Percentiles rank a stretch among this genome's conserved stretches.
Conservation (phyloP, 2,329 filamentous ascomycete genomes). For the Nannizzia gypsea region DNA sequence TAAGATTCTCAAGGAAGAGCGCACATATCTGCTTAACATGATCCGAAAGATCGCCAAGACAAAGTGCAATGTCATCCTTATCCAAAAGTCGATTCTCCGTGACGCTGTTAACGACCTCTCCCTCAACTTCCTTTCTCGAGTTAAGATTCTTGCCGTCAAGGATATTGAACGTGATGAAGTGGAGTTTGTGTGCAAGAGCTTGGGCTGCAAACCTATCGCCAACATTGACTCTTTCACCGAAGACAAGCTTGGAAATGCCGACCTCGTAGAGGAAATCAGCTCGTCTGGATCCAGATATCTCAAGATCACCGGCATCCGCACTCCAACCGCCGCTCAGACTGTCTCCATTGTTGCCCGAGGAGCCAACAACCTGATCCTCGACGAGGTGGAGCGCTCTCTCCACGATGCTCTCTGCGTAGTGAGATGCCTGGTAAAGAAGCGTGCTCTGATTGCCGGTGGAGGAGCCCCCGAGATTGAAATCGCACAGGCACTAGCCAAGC, state of each 20-base stretch:
- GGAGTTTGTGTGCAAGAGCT: slow-evolving; percentile 98
- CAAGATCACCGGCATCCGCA: slow-evolving; percentile 85
- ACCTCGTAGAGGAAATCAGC: slow-evolving; percentile 85
- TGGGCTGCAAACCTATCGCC: slow-evolving; percentile 96
- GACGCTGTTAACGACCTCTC: slow-evolving; percentile 97
- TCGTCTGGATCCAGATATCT: slow-evolving; percentile 81
- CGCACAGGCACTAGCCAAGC: slow-evolving; percentile 70
- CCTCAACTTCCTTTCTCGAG: slow-evolving; percentile 92
- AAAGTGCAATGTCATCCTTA: slow-evolving; percentile 96
- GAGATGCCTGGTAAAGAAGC: slow-evolving; percentile 96
- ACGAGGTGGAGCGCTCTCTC: slow-evolving; percentile 91
- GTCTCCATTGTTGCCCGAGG: slow-evolving; percentile 90
- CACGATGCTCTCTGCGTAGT: slow-evolving; percentile 98
- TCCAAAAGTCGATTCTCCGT: slow-evolving; percentile 95
- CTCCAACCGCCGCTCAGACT: slow-evolving; percentile 59
- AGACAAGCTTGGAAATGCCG: slow-evolving; percentile 89
- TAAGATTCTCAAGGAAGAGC: slow-evolving; percentile 99
- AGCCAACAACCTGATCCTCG: slow-evolving; percentile 85
- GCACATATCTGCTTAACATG: slow-evolving; percentile 94
- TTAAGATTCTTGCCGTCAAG: slow-evolving; percentile 91
- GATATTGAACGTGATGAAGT: slow-evolving; percentile 98
- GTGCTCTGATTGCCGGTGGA: slow-evolving; percentile 93
- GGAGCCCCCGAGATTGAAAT: slow-evolving; percentile 96
- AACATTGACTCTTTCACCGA: slow-evolving; percentile 98
- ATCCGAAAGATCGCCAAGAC: slow-evolving; percentile 99